Evolutionary conservation across 108 stramenopile genomes (phyloP).

Genomic region (Cyclotella atomus): DNA sequence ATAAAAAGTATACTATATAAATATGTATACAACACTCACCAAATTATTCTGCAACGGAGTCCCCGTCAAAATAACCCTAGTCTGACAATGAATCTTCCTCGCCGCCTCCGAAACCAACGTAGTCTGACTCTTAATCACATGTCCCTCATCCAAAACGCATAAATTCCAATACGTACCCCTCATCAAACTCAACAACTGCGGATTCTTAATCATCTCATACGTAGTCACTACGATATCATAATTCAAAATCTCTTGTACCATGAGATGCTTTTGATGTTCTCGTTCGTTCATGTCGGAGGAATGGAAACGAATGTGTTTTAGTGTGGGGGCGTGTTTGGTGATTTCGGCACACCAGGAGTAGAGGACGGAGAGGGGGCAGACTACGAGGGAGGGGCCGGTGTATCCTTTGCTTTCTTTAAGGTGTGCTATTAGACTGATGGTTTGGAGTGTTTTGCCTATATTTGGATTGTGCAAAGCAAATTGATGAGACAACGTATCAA

Average conservation of each 20-base stretch:
- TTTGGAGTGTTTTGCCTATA: slow-evolving; percentile 96
- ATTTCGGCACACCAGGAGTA: slow-evolving; percentile 88
- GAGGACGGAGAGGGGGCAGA: slow-evolving; percentile 89
- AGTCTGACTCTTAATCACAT: slow-evolving; percentile 72
- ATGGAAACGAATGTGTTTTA: slow-evolving; percentile 82
- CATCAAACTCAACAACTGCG: slow-evolving; percentile 48
- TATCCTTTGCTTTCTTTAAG: slow-evolving; percentile 61
- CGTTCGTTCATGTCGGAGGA: slow-evolving; percentile 44
- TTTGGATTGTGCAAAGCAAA: no score
- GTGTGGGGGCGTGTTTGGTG: slow-evolving; percentile 72
- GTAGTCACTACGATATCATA: slow-evolving; percentile 71
- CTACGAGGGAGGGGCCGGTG: slow-evolving; percentile 83
- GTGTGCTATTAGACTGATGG: slow-evolving; percentile 84
- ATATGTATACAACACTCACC: no score
- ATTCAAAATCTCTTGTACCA: slow-evolving; percentile 29
- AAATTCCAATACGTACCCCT: slow-evolving; percentile 44
- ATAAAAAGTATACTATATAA: no score
- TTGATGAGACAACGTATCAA: no score
- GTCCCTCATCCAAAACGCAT: slow-evolving; percentile 89
- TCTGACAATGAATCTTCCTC: slow-evolving; percentile 58
- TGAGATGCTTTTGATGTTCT: slow-evolving; percentile 40
- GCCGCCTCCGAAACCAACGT: slow-evolving; percentile 51
- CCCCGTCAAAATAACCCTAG: slow-evolving; percentile 72
- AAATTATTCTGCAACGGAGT: slow-evolving; percentile 91
- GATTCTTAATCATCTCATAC: slow-evolving; percentile 72